phyloP scores from a whole-genome alignment of 805 yeast species.

The Wickerhamomyces rabaulensis region DNA sequence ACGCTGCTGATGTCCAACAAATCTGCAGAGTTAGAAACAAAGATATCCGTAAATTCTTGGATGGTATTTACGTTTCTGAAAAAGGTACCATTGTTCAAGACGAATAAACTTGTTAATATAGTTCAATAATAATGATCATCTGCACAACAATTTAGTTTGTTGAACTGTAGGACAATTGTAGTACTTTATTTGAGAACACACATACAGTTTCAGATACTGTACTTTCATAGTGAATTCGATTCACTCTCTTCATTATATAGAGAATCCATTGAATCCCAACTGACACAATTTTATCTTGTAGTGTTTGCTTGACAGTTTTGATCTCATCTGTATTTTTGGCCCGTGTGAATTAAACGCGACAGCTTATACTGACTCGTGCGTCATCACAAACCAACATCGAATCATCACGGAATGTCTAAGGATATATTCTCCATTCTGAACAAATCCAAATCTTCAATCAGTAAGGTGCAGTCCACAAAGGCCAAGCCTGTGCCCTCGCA shows the following conservation, averaged over 20 bases:
- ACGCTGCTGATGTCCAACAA: constrained; percentile 98
- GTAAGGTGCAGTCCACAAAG: not conserved
- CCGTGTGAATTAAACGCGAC: not conserved
- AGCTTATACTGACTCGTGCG: too few species aligned
- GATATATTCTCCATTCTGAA: not conserved
- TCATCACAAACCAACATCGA: not conserved
- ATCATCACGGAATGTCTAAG: not conserved
- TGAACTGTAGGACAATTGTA: not conserved
- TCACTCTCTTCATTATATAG: not conserved
- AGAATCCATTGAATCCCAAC: too few species aligned
- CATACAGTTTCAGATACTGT: not conserved
- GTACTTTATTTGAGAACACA: not conserved
- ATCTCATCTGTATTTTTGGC: too few species aligned
- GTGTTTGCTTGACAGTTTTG: too few species aligned
- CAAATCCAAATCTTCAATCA: not conserved
- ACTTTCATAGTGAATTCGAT: not conserved
- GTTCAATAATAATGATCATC: constrained; percentile 3
- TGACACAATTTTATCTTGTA: too few species aligned
- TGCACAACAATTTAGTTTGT: constrained; percentile 11
- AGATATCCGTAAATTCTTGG: constrained; percentile 99
- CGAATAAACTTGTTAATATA: constrained; percentile 21
- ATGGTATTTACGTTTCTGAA: constrained; percentile 99
- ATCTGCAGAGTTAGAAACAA: constrained; percentile 98
- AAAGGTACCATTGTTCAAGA: constrained; percentile 83
- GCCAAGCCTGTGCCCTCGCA: not conserved